Conservation (phyloP, 495 filamentous ascomycete genomes). For the Massariosphaeria phaeospora region DNA sequence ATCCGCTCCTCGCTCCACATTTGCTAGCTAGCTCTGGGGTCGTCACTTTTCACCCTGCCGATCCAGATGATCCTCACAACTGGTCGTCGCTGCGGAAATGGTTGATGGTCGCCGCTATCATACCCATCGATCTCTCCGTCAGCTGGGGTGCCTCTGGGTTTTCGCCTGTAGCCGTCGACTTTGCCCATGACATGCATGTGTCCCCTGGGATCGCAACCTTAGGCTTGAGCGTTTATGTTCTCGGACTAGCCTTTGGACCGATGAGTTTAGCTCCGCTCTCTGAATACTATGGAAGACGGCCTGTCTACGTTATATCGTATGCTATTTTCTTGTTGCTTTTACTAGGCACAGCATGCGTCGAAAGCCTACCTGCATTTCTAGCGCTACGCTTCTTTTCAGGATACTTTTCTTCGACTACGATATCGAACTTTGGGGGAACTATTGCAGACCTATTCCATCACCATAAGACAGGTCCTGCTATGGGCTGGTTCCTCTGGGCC, state of each 20-base stretch:
- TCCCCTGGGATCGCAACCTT: conserved; percentile 37
- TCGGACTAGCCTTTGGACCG: conserved; percentile 31
- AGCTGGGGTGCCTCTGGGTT: conserved; percentile 43
- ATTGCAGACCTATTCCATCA: conserved; percentile 19
- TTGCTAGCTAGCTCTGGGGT: not conserved
- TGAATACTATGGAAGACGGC: conserved; percentile 38
- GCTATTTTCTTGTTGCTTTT: conserved; percentile 22
- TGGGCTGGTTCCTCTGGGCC: conserved; percentile 16
- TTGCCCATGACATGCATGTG: conserved; percentile 12
- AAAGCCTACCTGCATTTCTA: conserved; percentile 1
- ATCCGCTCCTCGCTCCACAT: not conserved
- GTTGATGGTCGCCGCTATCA: conserved; percentile 36
- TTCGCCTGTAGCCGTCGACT: conserved; percentile 38
- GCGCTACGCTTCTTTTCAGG: conserved; percentile 7
- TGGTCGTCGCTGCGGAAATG: conserved; percentile 49
- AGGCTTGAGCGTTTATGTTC: conserved; percentile 36
- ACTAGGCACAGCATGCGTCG: not conserved
- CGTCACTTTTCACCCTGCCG: conserved; percentile 38
- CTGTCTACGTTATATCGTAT: conserved; percentile 38
- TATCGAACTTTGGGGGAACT: conserved; percentile 14
- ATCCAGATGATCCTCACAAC: conserved; percentile 46
- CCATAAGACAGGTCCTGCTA: conserved; percentile 12
- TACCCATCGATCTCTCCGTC: conserved; percentile 26
- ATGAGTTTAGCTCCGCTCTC: conserved; percentile 28
- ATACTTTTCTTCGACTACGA: conserved; percentile 13